Evolutionary conservation across 2,329 filamentous ascomycete species (phyloP).

Genomic region (Helminthosporium solani): DNA sequence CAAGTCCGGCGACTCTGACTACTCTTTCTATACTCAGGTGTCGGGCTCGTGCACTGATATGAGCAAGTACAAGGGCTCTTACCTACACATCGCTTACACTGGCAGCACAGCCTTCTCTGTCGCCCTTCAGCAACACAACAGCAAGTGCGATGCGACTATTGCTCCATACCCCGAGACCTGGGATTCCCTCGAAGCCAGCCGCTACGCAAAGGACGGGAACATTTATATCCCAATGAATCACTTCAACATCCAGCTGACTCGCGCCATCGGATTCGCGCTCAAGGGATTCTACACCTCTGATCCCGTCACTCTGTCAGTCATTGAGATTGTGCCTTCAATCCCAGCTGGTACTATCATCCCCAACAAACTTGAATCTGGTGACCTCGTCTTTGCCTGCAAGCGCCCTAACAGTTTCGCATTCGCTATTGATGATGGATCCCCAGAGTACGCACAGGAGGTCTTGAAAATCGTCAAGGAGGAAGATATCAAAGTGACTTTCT

Average conservation of each 20-base stretch:
- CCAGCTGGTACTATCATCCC: slow-evolving; percentile 57
- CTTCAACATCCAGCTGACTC: slow-evolving; percentile 61
- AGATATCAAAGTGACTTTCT: slow-evolving; percentile 67
- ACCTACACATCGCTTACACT: slow-evolving; percentile 64
- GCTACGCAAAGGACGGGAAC: slow-evolving; percentile 57
- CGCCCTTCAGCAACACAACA: slow-evolving; percentile 67
- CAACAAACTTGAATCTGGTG: slow-evolving; percentile 61
- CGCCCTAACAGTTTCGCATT: slow-evolving; percentile 71
- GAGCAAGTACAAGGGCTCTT: slow-evolving; percentile 55
- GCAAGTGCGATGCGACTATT: slow-evolving; percentile 55
- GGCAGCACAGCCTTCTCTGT: slow-evolving; percentile 65
- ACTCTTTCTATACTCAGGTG: slow-evolving; percentile 62
- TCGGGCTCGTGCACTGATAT: slow-evolving; percentile 58
- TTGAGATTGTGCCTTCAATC: slow-evolving; percentile 61
- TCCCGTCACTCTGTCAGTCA: slow-evolving; percentile 53
- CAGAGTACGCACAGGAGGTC: slow-evolving; percentile 59
- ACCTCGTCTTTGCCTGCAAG: slow-evolving; percentile 63
- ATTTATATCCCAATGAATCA: slow-evolving; percentile 69
- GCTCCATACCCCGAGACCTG: slow-evolving; percentile 66
- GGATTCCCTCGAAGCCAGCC: slow-evolving; percentile 65
- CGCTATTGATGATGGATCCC: slow-evolving; percentile 69
- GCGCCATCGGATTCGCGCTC: slow-evolving; percentile 60
- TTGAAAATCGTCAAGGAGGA: slow-evolving; percentile 63
- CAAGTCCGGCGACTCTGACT: slow-evolving; percentile 60
- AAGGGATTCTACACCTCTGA: slow-evolving; percentile 63